phyloP scores from a whole-genome alignment of 768 basidiomycete species.

The Suillus bovinus region DNA sequence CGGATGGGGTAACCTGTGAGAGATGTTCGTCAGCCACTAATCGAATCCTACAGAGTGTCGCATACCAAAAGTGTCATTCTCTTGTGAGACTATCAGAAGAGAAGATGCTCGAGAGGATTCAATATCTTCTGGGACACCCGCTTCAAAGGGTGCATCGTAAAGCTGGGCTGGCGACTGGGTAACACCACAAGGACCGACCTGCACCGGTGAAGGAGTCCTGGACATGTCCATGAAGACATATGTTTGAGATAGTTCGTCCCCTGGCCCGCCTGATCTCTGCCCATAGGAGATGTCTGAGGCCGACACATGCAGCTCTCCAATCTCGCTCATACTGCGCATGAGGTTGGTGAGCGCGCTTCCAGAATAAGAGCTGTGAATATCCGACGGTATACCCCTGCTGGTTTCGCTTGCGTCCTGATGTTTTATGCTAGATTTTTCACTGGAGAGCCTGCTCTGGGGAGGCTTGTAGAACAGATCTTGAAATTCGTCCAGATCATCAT shows the following conservation, averaged over 20 bases:
- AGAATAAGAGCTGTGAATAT: conserved; percentile 30
- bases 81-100: conserved; percentile 16
- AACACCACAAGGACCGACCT: conserved; percentile 12
- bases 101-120: conserved; percentile 26
- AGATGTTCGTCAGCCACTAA: conserved; percentile 4
- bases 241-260: conserved; percentile 12
- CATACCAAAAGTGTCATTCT: conserved; percentile 34
- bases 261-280: conserved; percentile 14
- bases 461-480: conserved; percentile 74
- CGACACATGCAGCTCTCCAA: conserved; percentile 28
- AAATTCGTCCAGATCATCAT: conserved; percentile 73
- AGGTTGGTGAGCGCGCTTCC: conserved; percentile 40
- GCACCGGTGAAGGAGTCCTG: conserved; percentile 15
- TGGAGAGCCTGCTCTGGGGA: background rate
- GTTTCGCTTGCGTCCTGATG: conserved; percentile 6
- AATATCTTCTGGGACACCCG: conserved; percentile 27
- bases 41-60: background rate
- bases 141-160: background rate
- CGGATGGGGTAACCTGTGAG: conserved; percentile 26
- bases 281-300: conserved; percentile 15
- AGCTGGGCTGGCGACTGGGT: conserved; percentile 12
- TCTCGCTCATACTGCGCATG: conserved; percentile 41
- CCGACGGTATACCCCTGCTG: conserved; percentile 27
- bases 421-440: conserved; percentile 1
- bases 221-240: conserved; percentile 22